These are phyloP conservation scores for Erodium texanum DNA, from an alignment of 441 rosid genomes.

Conservation along the genomic window DNA sequence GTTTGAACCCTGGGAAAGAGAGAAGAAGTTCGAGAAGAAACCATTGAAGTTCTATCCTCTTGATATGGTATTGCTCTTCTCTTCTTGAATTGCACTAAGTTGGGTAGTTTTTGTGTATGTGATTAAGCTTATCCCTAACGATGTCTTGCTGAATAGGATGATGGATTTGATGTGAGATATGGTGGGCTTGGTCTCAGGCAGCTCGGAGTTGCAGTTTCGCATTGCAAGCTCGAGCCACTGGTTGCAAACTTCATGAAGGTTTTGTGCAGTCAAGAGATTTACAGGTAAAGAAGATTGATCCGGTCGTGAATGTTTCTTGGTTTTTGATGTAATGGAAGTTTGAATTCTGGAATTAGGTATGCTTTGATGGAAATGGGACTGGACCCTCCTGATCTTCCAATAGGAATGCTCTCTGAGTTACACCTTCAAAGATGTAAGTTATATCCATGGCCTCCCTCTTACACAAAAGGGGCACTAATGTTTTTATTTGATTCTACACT, in stretches of 20 bases:
- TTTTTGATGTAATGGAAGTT: neutral
- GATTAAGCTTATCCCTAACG: neutral
- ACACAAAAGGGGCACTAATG: too few relatives aligned
- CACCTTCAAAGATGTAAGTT: conserved; percentile 56
- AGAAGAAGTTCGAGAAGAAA: conserved; percentile 63
- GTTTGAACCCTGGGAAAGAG: conserved; percentile 76
- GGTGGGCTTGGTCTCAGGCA: conserved; percentile 67
- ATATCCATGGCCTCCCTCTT: too few relatives aligned
- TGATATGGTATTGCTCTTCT: conserved; percentile 46
- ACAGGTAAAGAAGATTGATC: conserved; percentile 28
- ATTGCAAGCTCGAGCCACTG: conserved; percentile 56
- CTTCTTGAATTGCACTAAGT: neutral
- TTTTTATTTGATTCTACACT: neutral
- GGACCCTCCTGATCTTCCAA: conserved; percentile 60
- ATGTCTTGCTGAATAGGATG: conserved; percentile 34
- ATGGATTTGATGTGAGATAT: conserved; percentile 55
- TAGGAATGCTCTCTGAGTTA: conserved; percentile 53
- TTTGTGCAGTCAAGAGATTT: conserved; percentile 64
- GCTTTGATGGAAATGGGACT: conserved; percentile 66
- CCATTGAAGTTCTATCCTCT: conserved; percentile 47
- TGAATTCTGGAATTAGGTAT: conserved; percentile 28
- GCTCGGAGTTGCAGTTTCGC: conserved; percentile 54
- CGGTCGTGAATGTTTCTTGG: neutral
- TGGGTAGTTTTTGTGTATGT: neutral
- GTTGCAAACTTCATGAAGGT: conserved; percentile 60